Conservation (phyloP, 352 stramenopile species). For the Phytophthora cryptogea region DNA sequence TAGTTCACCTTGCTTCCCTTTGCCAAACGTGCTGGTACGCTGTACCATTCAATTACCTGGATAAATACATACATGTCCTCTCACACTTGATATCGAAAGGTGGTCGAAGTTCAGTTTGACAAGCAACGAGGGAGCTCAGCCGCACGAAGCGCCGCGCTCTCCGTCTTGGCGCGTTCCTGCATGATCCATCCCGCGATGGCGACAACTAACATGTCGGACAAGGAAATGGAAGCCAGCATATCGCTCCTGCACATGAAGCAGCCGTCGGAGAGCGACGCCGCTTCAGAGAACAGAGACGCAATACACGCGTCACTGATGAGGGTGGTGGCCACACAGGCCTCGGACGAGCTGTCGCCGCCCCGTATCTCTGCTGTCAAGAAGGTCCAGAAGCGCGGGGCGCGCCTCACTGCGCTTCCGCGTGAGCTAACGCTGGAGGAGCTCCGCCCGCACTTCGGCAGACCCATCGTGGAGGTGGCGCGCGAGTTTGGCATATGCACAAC, state of each 20-base stretch:
- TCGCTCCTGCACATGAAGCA: constrained; percentile 75
- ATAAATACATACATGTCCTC: constrained; percentile 10
- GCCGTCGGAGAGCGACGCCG: constrained; percentile 6
- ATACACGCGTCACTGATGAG: constrained; percentile 45
- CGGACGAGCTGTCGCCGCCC: constrained; percentile 19
- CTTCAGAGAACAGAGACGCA: constrained; percentile 17
- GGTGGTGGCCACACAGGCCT: constrained; percentile 42
- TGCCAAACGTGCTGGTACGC: neutral
- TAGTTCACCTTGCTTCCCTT: neutral
- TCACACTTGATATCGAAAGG: constrained; percentile 39
- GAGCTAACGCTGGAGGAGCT: constrained; percentile 68
- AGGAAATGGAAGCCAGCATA: constrained; percentile 64
- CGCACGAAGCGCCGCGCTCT: neutral
- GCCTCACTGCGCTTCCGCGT: constrained; percentile 51
- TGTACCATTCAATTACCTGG: neutral
- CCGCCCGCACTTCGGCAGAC: constrained; percentile 63
- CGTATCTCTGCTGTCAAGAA: constrained; percentile 23
- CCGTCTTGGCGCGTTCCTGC: neutral
- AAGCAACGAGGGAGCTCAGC: constrained; percentile 2
- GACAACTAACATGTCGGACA: constrained; percentile 38
- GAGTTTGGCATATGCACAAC: constrained; percentile 80
- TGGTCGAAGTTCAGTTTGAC: constrained; percentile 39
- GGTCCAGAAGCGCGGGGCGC: constrained; percentile 41
- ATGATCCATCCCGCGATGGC: constrained; percentile 8
- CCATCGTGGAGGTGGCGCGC: constrained; percentile 68